These are phyloP conservation scores for Gigaspora rosea DNA, from an alignment of 192 early-diverging fungal genomes.

Conservation along the genomic window DNA sequence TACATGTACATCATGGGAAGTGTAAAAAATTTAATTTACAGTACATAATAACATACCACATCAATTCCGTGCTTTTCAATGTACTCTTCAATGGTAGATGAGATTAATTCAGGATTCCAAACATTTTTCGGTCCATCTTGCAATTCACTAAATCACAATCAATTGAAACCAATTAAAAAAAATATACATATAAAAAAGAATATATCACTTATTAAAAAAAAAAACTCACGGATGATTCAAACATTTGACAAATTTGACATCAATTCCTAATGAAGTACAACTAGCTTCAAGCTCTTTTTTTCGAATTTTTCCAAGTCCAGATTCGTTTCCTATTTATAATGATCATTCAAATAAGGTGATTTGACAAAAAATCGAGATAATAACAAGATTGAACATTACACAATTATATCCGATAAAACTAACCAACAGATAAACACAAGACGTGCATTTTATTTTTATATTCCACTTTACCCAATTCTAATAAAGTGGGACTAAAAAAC, in stretches of 20 bases:
- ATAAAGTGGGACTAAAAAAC: slow-evolving; percentile 90
- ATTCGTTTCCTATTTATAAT: slow-evolving; percentile 61
- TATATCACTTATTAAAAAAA: neutral
- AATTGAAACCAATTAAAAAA: neutral
- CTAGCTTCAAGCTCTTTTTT: slow-evolving; percentile 66
- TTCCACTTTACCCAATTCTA: slow-evolving; percentile 41
- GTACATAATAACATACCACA: slow-evolving; percentile 47
- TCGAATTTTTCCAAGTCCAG: slow-evolving; percentile 62
- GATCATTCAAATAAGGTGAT: no score
- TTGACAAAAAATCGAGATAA: no score
- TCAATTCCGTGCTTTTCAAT: slow-evolving; percentile 63
- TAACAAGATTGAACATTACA: neutral
- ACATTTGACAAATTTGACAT: slow-evolving; percentile 45
- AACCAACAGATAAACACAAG: slow-evolving; percentile 86
- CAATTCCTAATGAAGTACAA: slow-evolving; percentile 60
- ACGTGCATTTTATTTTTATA: slow-evolving; percentile 62
- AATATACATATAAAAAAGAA: neutral
- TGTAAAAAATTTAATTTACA: neutral
- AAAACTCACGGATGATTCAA: slow-evolving; percentile 63
- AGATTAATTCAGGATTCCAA: slow-evolving; percentile 66
- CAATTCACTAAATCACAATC: slow-evolving; percentile 38
- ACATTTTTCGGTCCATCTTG: slow-evolving; percentile 67
- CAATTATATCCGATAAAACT: slow-evolving; percentile 23
- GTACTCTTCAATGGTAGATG: slow-evolving; percentile 59
- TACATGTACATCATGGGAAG: neutral